Conservation (phyloP, 495 filamentous ascomycete genomes). For the Xylaria acuta region DNA sequence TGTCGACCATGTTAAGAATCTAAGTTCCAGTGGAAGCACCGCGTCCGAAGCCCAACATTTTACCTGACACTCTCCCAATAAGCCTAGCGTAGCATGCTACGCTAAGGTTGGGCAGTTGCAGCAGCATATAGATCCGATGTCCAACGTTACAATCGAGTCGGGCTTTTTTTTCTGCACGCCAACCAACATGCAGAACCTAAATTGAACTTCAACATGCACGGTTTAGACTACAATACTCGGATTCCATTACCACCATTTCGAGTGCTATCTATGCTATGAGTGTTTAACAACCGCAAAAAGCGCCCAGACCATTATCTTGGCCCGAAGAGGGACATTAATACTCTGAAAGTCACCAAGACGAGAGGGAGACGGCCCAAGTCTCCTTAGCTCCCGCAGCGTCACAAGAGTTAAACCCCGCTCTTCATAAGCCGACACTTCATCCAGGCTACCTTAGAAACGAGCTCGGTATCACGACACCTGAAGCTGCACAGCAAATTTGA, state of each 20-base stretch:
- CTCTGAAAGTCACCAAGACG: background rate
- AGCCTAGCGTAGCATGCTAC: background rate
- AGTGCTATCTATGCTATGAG: background rate
- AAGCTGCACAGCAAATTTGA: background rate
- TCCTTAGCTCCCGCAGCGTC: background rate
- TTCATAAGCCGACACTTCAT: background rate
- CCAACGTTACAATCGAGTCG: background rate
- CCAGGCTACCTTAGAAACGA: background rate
- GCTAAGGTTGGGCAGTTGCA: background rate
- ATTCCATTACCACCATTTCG: background rate
- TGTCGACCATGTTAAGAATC: background rate
- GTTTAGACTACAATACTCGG: background rate
- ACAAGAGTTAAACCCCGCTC: background rate
- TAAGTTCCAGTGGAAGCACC: background rate
- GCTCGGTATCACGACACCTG: background rate
- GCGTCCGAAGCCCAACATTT: background rate
- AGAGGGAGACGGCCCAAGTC: too few relatives aligned
- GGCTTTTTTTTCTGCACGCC: background rate
- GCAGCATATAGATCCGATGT: background rate
- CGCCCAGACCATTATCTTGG: background rate
- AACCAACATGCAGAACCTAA: slow-evolving; percentile 10
- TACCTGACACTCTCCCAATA: background rate
- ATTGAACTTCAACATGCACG: background rate
- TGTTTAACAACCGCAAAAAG: background rate
- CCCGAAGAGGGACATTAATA: background rate